Base-by-base conservation (phyloP, 140 eudicot genomes). In the Cichorium intybus region DNA sequence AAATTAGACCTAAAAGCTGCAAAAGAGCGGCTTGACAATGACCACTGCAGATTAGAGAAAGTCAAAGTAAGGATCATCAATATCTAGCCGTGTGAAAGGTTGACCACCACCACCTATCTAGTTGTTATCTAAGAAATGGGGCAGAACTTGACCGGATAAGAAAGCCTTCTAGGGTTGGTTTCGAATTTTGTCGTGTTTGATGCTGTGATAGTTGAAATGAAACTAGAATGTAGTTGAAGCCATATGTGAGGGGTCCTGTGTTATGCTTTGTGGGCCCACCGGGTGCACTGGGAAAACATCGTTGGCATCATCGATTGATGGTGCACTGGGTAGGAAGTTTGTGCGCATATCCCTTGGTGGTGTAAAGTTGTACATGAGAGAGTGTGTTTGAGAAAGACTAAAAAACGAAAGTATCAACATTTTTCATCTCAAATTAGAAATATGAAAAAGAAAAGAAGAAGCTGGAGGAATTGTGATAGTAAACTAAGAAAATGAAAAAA, bases 231-330 rank as follows among this genome's bases (percentile, higher is more conserved):
- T 94, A 93, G 99, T 84, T 93, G 60, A 93, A 93, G 69, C 97
- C 99, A 54, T 90, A 86, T 80, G 99, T 97, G 7, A 83, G 94
- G 76, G 97, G 99, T 20, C 95, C 99, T 14, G 81, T 93, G 14
- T 74, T 93, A 81, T 93, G 99, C 75, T 93, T 93, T 73, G 99
- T 93, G 63, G 99, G 99, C 31, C 99, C 99, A 73, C 99, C 99
- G 28, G 99, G n/a, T n/a, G 99, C 66, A 97, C 88, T 26, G 99
- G 99, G 66, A 93, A 93, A 76, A 93, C 99, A 65, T 93, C 99
- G 17, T 84, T 93, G 81, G 99, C 97, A 34, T 85, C 97, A 75
- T 93, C 99, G 6, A 88, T 93, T 65, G 93, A 95, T 47, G 85
- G 95, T 83, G 99, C 99, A 53, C 47, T 93, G 45, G 97, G 99